A percentile compares a stretch with the other conserved stretches of the same genome.
phyloP scores from a whole-genome alignment of 345 rosid genomes.

The Euphorbia tirucalli region DNA sequence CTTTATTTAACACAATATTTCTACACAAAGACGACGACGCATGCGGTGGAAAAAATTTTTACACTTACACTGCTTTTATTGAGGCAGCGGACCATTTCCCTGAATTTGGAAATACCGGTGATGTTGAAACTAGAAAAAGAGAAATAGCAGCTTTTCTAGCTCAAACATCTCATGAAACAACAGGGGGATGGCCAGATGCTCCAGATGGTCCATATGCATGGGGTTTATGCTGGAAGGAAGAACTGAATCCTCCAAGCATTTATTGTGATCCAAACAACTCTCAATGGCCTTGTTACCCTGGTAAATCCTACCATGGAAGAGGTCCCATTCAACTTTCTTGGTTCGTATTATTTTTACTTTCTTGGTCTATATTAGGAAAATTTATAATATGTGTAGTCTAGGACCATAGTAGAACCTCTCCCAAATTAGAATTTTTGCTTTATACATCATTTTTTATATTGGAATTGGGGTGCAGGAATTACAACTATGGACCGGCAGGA shows the following conservation, averaged over 20 bases:
- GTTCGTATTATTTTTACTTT: no score
- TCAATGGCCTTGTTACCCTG: no score
- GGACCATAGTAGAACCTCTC: no score
- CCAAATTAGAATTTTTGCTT: no score
- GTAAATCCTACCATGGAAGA: no score
- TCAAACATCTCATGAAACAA: constrained; percentile 86
- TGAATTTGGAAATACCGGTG: constrained; percentile 51
- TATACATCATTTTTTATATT: no score
- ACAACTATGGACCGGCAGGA: no score
- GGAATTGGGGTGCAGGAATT: constrained; percentile 56
- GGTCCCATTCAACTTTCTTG: no score
- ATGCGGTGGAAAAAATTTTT: constrained; percentile 72
- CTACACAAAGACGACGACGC: constrained; percentile 77
- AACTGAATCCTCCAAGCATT: no score
- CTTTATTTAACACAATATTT: constrained; percentile 53
- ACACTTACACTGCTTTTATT: constrained; percentile 60
- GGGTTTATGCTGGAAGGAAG: constrained; percentile 92
- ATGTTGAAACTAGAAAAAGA: constrained; percentile 30
- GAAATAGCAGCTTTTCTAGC: constrained; percentile 90
- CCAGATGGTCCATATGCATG: constrained; percentile 93
- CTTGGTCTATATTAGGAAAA: no score
- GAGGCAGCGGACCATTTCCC: constrained; percentile 52
- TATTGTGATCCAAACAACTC: no score
- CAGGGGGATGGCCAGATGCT: constrained; percentile 91
- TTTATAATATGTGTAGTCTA: no score